Base-by-base conservation (phyloP, 2,329 filamentous ascomycete genomes). In the Neofusicoccum laricinum region DNA sequence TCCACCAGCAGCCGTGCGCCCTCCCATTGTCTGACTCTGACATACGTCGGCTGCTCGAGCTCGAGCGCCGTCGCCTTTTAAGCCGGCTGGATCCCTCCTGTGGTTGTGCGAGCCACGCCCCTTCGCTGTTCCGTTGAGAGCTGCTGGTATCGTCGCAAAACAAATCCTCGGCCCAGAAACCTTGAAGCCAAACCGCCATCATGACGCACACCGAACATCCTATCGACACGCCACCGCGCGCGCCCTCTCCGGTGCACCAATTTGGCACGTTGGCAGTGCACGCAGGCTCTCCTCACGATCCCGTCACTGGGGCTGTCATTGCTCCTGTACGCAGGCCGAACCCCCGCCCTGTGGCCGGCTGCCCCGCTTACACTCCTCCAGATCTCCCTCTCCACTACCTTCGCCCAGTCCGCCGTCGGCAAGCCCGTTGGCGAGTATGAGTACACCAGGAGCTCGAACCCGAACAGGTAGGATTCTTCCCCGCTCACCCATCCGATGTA, bases 181-280 rank as follows among this genome's bases (percentile, higher is more conserved):
- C 15, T 46, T 58, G 7, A 15, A 58, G 2, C 53, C 46, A 40
- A 12, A 36, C 19, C 50, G 41, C 62, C 66, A 69, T 49, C 64
- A 79, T 79, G 77, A 79, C 77, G 65, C 66, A 75, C 46, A 55
- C 73, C 40, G 80, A 83, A 68, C 82, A 85, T 71, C 80, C 86
- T 61, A 88, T 91, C 73, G 85, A 89, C 71, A 93, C 91, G 65
- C 90, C 91, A 68, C 88, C 90, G 58, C 85, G 89, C 68, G 86
- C 89, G 53, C 86, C 88, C 41, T 89, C 90, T 49, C 90, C 92
- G 68, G 84, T 89, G 65, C 89, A 92, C 77, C 84, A 87, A 68
- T 98, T 99, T 79, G 95, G 92, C 67, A 99, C 95, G 53, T 86
- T 96, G 67, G 95, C 95, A 64, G 95, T 99, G 19, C 95, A 99